Conservation (phyloP, 2,329 filamentous ascomycete species). For the Aspergillus pseudoviridinutans region DNA sequence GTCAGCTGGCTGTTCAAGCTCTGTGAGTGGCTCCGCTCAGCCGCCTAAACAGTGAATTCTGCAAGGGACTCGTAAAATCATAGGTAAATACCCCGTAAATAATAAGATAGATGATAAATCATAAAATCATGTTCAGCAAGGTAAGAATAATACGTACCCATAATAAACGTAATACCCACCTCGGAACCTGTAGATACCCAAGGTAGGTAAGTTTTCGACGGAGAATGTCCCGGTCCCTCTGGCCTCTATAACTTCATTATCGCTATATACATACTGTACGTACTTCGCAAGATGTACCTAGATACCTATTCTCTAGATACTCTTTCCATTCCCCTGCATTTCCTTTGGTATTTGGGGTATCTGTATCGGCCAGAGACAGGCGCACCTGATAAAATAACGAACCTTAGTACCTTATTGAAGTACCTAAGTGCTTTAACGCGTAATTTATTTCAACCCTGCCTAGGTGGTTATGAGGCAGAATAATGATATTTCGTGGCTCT, state of each 20-base stretch:
- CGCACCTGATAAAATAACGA: too few species aligned
- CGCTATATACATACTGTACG: too few species aligned
- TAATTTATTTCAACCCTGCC: too few species aligned
- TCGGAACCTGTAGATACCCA: not conserved
- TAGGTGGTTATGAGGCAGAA: not conserved
- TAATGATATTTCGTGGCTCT: not conserved
- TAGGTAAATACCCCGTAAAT: not conserved
- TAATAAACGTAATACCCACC: not conserved
- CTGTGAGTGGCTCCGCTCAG: conserved; percentile 25
- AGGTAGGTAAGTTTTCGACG: not conserved
- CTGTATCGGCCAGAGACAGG: too few species aligned
- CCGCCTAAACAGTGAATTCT: conserved; percentile 8
- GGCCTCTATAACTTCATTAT: not conserved
- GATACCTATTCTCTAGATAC: too few species aligned
- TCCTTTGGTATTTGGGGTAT: too few species aligned
- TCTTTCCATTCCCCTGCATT: too few species aligned
- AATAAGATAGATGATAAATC: not conserved
- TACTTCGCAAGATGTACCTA: too few species aligned
- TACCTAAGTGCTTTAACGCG: too few species aligned
- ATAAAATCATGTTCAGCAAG: not conserved
- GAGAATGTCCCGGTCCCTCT: not conserved
- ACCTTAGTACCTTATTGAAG: too few species aligned
- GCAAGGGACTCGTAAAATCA: conserved; percentile 17
- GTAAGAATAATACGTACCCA: not conserved
- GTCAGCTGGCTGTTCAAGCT: conserved; percentile 19